Conservation (phyloP, 2,329 filamentous ascomycete species). For the Clarireedia sp. region DNA sequence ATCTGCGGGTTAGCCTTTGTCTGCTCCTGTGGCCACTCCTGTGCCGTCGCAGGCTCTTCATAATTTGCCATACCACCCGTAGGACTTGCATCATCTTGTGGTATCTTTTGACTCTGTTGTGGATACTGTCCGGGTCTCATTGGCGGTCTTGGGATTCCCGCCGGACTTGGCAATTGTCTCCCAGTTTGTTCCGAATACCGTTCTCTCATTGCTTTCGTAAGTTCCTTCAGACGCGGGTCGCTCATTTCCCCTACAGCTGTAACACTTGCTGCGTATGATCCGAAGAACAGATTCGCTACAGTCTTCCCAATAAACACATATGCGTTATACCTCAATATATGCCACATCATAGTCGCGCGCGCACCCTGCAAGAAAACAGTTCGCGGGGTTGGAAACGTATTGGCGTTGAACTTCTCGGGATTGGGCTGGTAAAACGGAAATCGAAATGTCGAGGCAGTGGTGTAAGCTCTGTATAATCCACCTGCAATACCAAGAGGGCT, state of each 20-base stretch:
- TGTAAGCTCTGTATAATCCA: constrained; percentile 22
- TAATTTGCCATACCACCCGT: constrained; percentile 16
- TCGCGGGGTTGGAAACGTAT: constrained; percentile 13
- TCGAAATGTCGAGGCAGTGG: constrained; percentile 17
- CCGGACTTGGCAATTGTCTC: neutral
- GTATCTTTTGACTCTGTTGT: constrained; percentile 9
- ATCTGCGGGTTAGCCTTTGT: neutral
- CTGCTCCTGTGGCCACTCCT: neutral
- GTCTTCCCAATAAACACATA: constrained; percentile 20
- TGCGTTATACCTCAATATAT: constrained; percentile 16
- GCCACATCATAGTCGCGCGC: constrained; percentile 19
- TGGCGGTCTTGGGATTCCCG: neutral
- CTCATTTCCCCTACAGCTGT: constrained; percentile 19
- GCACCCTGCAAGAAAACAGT: constrained; percentile 13
- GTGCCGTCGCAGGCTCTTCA: constrained; percentile 12
- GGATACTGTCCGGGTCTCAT: constrained; percentile 5
- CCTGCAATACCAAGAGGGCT: constrained; percentile 17
- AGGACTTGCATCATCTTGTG: constrained; percentile 23
- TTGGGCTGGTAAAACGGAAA: constrained; percentile 29
- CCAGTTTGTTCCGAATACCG: constrained; percentile 6
- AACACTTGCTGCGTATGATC: constrained; percentile 21
- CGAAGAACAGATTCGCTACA: constrained; percentile 18
- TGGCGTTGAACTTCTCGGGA: constrained; percentile 18
- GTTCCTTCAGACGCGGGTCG: constrained; percentile 24
- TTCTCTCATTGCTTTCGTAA: constrained; percentile 10